Evolutionary conservation across 2,329 filamentous ascomycete species (phyloP).

Genomic region (Dryadomyces quercus-mongolicae): DNA sequence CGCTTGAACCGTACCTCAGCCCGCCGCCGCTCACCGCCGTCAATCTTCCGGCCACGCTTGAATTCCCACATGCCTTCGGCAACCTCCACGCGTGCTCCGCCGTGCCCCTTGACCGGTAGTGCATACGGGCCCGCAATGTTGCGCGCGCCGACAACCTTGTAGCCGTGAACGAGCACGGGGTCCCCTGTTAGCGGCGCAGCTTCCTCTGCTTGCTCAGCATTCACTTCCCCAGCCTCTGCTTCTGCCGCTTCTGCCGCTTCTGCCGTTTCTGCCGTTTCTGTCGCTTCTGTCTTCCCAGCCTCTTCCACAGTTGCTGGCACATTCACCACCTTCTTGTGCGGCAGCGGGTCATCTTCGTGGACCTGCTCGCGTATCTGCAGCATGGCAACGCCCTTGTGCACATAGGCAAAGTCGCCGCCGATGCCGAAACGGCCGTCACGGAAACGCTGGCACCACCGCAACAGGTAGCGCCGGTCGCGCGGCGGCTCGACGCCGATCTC

Average conservation of each 20-base stretch:
- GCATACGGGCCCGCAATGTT: conserved; percentile 67
- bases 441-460: conserved; percentile 82
- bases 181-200: neutral
- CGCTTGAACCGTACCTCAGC: conserved; percentile 81
- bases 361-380: conserved; percentile 32
- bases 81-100: conserved; percentile 53
- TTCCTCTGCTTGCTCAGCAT: conserved; percentile 19
- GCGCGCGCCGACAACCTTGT: conserved; percentile 55
- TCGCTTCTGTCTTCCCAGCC: neutral
- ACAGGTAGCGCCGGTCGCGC: conserved; percentile 68
- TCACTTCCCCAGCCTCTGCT: neutral
- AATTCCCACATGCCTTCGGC: conserved; percentile 92
- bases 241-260: neutral
- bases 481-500: conserved; percentile 80
- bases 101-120: conserved; percentile 51
- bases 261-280: neutral
- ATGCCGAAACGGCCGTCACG: conserved; percentile 64
- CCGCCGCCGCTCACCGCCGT: conserved; percentile 86
- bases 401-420: conserved; percentile 69
- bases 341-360: conserved; percentile 23
- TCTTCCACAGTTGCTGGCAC: conserved; percentile 24
- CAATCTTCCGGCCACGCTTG: conserved; percentile 76
- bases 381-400: conserved; percentile 43
- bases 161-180: conserved; percentile 35
- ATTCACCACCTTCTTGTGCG: conserved; percentile 41